Base-by-base conservation (phyloP, 495 filamentous ascomycete genomes). In the Niebla homalea region DNA sequence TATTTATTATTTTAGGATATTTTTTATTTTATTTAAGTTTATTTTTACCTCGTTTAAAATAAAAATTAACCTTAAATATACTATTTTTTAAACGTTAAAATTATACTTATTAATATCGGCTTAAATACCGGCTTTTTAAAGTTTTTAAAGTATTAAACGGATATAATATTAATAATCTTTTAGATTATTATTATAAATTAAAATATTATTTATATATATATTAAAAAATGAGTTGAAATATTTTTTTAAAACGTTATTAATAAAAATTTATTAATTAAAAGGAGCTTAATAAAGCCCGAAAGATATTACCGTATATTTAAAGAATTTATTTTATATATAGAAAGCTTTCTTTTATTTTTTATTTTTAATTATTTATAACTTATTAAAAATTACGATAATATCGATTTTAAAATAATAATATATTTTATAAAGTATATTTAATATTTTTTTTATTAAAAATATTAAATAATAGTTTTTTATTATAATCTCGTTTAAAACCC, bases 121-220 rank as follows among this genome's bases (percentile, higher is more conserved):
- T 40, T 40, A 20, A 20, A 40, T 16, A 16, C n/a, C 14, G 4
- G 23, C 14, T 19, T 49, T 20, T 21, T 14, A 11, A 12, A 49
- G 35, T 10, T 39, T 36, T 38, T 18, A 4, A 19, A 49, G 18
- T 3, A 49, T 36, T 22, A 36, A 18, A 16, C 18, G 2, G 10
- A 49, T 22, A 36, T 49, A 22, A n/a, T 21, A 7, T 15, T 39
- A 14, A 39, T 49, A 39, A 19, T 49, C 32, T 36, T 39, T 38
- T 23, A 19, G 19, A 2, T 18, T 49, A 20, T 49, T 39, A 23
- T 20, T 49, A 39, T 49, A 49, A 25, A 49, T 49, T 5, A 49
- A 29, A 5, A 49, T 49, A 39, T 49, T 22, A 26, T 49, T 14
- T 1, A 49, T 16, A 41, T 49, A 49, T n/a, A 49, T 21, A 21